Evolutionary conservation across 805 yeast genomes (phyloP).

Genomic region (Cyberlindnera samutprakarnensis): DNA sequence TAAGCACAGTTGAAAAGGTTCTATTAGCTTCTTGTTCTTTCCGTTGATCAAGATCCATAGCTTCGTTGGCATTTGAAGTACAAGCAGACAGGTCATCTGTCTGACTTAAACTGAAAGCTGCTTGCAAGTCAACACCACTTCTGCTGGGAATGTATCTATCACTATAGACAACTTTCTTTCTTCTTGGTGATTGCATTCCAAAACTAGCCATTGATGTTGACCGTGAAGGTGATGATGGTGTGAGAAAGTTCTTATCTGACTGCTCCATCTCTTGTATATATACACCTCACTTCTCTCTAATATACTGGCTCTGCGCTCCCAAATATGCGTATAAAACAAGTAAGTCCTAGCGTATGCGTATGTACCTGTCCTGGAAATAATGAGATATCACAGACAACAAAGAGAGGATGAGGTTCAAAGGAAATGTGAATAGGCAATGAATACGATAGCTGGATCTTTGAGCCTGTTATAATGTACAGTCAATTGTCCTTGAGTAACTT

Average conservation of each 20-base stretch:
- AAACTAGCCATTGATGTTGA: conserved; percentile 20
- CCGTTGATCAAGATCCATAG: conserved; percentile 54
- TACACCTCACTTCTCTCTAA: no score
- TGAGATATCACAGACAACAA: no score
- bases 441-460: no score
- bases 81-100: conserved; percentile 11
- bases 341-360: no score
- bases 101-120: conserved; percentile 41
- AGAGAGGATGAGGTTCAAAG: no score
- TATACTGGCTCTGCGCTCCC: no score
- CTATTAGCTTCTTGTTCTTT: conserved; percentile 78
- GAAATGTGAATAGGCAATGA: no score
- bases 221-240: conserved; percentile 25
- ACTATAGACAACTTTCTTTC: conserved; percentile 46
- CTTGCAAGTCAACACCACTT: conserved; percentile 78
- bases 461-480: no score
- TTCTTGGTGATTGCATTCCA: conserved; percentile 24
- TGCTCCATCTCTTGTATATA: neutral
- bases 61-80: conserved; percentile 20
- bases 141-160: conserved; percentile 88
- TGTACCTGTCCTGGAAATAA: no score
- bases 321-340: no score
- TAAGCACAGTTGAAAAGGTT: conserved; percentile 78
- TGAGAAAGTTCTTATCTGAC: conserved; percentile 15
- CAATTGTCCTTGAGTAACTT: no score